A percentile compares a stretch with the other conserved stretches of the same genome.
These are phyloP conservation scores for Dryas alaskensis DNA, from an alignment of 306 rosid genomes.

Conservation along the genomic window DNA sequence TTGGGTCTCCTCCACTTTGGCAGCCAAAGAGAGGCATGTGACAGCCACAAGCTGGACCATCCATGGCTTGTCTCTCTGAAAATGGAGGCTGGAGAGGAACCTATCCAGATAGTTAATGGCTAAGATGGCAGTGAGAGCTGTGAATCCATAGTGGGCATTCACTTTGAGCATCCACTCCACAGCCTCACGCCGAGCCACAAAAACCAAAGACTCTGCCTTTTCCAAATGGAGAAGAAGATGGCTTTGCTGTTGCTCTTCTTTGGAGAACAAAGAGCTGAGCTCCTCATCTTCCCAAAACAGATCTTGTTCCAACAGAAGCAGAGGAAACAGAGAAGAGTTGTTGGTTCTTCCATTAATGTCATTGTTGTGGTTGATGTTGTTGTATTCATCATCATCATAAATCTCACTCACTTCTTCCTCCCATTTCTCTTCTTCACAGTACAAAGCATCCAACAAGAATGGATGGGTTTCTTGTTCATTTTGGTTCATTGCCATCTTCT, in stretches of 20 bases:
- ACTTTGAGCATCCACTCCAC: slow-evolving; percentile 82
- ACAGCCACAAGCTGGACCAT: slow-evolving; percentile 83
- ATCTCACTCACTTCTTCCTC: slow-evolving; percentile 53
- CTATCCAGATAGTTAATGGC: slow-evolving; percentile 75
- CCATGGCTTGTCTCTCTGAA: slow-evolving; percentile 85
- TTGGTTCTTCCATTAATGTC: background rate
- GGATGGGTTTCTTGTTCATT: slow-evolving; percentile 35
- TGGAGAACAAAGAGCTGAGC: slow-evolving; percentile 58
- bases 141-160: slow-evolving; percentile 64
- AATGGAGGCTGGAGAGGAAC: slow-evolving; percentile 56
- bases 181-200: slow-evolving; percentile 51
- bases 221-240: background rate
- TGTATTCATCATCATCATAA: background rate
- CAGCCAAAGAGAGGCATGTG: slow-evolving; percentile 89
- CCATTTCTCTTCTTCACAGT: slow-evolving; percentile 75
- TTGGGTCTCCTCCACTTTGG: slow-evolving; percentile 90
- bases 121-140: slow-evolving; percentile 73
- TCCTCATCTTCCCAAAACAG: slow-evolving; percentile 75
- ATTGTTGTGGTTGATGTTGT: slow-evolving; percentile 12
- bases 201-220: slow-evolving; percentile 20
- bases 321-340: slow-evolving; percentile 40
- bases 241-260: slow-evolving; percentile 46
- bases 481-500: slow-evolving; percentile 64
- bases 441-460: slow-evolving; percentile 49
- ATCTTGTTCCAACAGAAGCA: slow-evolving; percentile 56